These are phyloP conservation scores for Chlorella sorokiniana DNA, from an alignment of 139 green algal genomes.

Conservation along the genomic window DNA sequence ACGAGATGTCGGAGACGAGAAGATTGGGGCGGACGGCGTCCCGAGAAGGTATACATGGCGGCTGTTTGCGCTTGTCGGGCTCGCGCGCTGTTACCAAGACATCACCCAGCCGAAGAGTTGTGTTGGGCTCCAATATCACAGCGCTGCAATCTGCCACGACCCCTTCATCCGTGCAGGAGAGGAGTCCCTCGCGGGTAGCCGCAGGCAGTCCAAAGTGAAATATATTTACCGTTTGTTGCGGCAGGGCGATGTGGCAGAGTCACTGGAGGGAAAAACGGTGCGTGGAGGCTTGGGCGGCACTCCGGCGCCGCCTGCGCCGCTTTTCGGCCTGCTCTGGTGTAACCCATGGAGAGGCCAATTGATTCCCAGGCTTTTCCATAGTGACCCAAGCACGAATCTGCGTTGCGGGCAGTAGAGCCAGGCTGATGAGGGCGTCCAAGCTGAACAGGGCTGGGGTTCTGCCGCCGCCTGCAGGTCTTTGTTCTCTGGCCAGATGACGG, in stretches of 20 bases:
- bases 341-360: not conserved
- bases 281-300: not conserved
- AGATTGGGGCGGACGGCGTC: not conserved
- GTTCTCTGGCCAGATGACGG: slow-evolving; percentile 50
- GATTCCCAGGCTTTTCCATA: not conserved
- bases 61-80: not conserved
- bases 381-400: not conserved
- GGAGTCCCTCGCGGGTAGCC: slow-evolving; percentile 5
- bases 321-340: not conserved
- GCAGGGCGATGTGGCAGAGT: not conserved
- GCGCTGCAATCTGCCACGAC: not conserved
- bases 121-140: not conserved
- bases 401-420: not conserved
- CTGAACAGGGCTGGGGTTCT: not conserved
- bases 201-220: slow-evolving; percentile 22
- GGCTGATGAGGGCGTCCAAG: not conserved
- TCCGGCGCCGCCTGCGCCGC: not conserved
- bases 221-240: slow-evolving; percentile 31
- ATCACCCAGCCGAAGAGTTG: not conserved
- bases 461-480: slow-evolving; percentile 33
- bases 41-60: not conserved
- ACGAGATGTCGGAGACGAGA: not conserved
- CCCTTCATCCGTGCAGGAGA: not conserved
- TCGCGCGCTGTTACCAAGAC: not conserved
- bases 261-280: slow-evolving; percentile 28